A percentile compares a stretch with the other conserved stretches of the same genome.
Evolutionary conservation across 768 basidiomycete genomes (phyloP).

Genomic region (Amanita rimosa): DNA sequence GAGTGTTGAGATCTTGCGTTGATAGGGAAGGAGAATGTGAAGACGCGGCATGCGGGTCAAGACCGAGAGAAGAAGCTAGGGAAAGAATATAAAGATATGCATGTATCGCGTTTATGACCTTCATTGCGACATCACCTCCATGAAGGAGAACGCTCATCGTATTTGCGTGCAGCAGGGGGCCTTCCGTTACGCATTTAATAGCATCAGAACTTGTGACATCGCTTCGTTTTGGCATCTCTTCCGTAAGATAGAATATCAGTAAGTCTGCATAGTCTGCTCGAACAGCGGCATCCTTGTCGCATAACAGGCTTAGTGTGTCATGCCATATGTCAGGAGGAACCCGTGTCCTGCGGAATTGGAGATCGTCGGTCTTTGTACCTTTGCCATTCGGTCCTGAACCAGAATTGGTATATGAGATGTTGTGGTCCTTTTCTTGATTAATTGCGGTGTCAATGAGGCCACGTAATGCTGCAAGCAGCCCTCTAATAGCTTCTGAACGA

Average conservation of each 20-base stretch:
- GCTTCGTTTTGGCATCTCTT: constrained; percentile 61
- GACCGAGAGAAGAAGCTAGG: constrained; percentile 53
- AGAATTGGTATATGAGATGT: constrained; percentile 11
- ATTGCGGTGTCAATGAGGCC: constrained; percentile 62
- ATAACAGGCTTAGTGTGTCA: constrained; percentile 77
- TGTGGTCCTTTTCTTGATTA: constrained; percentile 22
- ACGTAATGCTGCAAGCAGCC: constrained; percentile 55
- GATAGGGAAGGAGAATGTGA: constrained; percentile 29
- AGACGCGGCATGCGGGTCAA: constrained; percentile 29
- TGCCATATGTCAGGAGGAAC: constrained; percentile 85
- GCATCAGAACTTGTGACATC: constrained; percentile 38
- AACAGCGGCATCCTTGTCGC: constrained; percentile 68
- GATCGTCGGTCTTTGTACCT: constrained; percentile 18
- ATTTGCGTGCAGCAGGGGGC: constrained; percentile 33
- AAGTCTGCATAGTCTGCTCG: constrained; percentile 68
- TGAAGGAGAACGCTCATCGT: constrained; percentile 38
- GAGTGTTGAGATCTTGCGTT: constrained; percentile 13
- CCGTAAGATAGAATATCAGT: constrained; percentile 63
- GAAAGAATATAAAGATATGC: constrained; percentile 75
- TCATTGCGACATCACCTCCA: constrained; percentile 47
- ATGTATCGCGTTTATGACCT: constrained; percentile 72
- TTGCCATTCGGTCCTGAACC: constrained; percentile 17
- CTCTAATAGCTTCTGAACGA: constrained; percentile 58
- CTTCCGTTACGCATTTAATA: constrained; percentile 33
- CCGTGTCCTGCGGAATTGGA: constrained; percentile 45